Base-by-base conservation (phyloP, 352 stramenopile genomes). In the Phytophthora multivora region DNA sequence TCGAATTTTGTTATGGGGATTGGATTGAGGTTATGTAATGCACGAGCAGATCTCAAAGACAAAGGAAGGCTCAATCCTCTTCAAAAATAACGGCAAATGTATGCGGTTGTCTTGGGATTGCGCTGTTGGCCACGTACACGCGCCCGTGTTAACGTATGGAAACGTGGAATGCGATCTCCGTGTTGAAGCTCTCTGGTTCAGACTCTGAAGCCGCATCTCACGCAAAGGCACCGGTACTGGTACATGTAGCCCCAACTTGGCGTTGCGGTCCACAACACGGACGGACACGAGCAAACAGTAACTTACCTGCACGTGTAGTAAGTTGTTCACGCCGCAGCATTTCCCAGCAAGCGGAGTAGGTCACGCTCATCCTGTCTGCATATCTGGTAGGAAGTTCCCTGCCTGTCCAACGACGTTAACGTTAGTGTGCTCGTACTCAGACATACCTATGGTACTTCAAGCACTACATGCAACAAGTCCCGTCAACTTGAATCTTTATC, bases 1-100 rank as follows among this genome's bases (percentile, higher is more conserved):
- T 45, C 5, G 42, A 67, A 67, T 62, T 67, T 67, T 66, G 43
- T 28, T 63, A 63, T 54, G 43, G 41, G 25, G 58, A 42, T 61
- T 39, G 4, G 49, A 33, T 38, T 63, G 21, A n/a, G 39, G 36
- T 46, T 56, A 40, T 36, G 55, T 63, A 63, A 63, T 63, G 55
- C 19, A 57, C 18, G 19, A 63, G 5, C 55, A 63, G 55, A 63
- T 63, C 55, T 38, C 51, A 59, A 33, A 40, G 51, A 41, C 51
- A 50, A 51, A 15, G 46, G 42, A 62, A 47, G 42, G 46, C 40
- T 54, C 48, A 26, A 33, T 33, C 28, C 28, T 33, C 11, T 33
- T 9, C 28, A 12, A 12, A 33, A 33, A 0, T 46, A 5, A 5
- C 16, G 16, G 19, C 10, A 33, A 33, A 33, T 13, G 9, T 13